A percentile compares a stretch with the other conserved stretches of the same genome.
These are phyloP conservation scores for Solanum virginianum DNA, from an alignment of 257 asterid genomes.

Conservation along the genomic window DNA sequence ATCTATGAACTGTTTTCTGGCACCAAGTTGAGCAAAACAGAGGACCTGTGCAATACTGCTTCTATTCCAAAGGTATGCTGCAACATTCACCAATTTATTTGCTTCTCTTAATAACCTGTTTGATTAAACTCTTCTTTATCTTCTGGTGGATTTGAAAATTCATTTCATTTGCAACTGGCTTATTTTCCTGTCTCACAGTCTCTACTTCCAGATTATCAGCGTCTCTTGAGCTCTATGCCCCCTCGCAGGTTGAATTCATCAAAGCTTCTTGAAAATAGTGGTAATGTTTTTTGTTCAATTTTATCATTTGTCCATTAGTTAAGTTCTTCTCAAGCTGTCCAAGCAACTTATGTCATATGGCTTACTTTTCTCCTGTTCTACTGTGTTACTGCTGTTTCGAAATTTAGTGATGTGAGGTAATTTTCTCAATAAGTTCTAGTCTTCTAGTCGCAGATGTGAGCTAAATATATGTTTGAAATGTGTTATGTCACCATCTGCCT, in stretches of 20 bases:
- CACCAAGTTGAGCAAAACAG: conserved; percentile 67
- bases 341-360: not conserved
- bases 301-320: not conserved
- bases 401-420: not conserved
- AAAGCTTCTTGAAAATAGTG: conserved; percentile 91
- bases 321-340: not conserved
- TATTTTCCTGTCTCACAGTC: conserved; percentile 57
- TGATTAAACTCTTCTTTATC: not conserved
- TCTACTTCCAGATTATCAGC: conserved; percentile 97
- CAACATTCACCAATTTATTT: not conserved
- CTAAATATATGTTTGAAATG: not conserved
- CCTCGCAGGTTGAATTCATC: conserved; percentile 96
- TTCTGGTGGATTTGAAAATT: not conserved
- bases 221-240: conserved; percentile 87
- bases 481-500: not conserved
- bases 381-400: not conserved
- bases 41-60: conserved; percentile 80
- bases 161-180: conserved; percentile 17
- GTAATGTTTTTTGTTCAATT: conserved; percentile 2
- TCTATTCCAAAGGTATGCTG: conserved; percentile 71
- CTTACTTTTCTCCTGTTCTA: not conserved
- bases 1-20: conserved; percentile 96
- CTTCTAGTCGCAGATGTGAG: not conserved
- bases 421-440: not conserved
- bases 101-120: not conserved